Evolutionary conservation across 768 basidiomycete species (phyloP).

Genomic region (Leucosporidium scottii): DNA sequence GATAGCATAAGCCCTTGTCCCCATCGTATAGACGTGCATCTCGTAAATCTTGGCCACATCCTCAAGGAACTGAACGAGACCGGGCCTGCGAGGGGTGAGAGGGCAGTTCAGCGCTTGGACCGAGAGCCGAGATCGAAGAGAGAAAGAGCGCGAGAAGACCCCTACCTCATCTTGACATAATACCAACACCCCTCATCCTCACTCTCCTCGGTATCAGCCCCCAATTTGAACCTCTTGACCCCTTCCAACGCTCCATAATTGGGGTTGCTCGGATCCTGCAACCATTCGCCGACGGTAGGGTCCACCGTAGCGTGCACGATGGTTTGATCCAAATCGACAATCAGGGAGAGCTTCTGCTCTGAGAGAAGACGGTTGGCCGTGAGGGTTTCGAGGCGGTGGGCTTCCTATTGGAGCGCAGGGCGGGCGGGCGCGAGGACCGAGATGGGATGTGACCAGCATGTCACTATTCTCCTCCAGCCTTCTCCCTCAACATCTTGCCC

Average conservation of each 20-base stretch:
- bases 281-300: slow-evolving; percentile 97
- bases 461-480: no score
- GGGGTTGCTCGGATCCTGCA: slow-evolving; percentile 72
- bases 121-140: neutral
- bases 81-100: slow-evolving; percentile 5
- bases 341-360: slow-evolving; percentile 75
- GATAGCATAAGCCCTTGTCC: slow-evolving; percentile 92
- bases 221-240: slow-evolving; percentile 78
- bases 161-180: slow-evolving; percentile 93
- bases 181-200: slow-evolving; percentile 85
- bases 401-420: slow-evolving; percentile 55
- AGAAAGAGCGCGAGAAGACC: neutral
- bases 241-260: slow-evolving; percentile 89
- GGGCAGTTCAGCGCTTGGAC: neutral
- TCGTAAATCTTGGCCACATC: slow-evolving; percentile 73
- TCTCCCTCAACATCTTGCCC: no score
- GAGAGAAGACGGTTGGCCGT: slow-evolving; percentile 70
- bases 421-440: neutral
- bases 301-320: slow-evolving; percentile 98
- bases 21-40: slow-evolving; percentile 99
- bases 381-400: slow-evolving; percentile 75
- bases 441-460: no score
- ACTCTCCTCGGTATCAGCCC: slow-evolving; percentile 53
- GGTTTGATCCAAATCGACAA: slow-evolving; percentile 98
- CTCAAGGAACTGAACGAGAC: slow-evolving; percentile 64